Evolutionary conservation across 2,329 filamentous ascomycete species (phyloP).

Genomic region (Cordyceps tenuipes): DNA sequence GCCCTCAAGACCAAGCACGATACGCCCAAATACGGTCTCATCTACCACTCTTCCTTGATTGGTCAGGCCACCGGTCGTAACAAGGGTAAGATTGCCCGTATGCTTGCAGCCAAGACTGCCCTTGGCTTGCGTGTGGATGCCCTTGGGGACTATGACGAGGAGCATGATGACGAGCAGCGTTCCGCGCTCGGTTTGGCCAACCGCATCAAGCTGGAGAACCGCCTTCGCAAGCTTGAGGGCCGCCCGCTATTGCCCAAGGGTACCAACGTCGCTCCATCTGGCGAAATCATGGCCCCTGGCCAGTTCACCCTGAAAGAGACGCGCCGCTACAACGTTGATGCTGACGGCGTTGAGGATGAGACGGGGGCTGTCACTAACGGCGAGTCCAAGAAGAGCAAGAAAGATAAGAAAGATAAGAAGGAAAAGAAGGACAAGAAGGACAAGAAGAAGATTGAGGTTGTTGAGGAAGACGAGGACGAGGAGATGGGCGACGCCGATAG

Average conservation of each 20-base stretch:
- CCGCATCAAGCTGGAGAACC: conserved; percentile 66
- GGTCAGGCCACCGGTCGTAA: conserved; percentile 96
- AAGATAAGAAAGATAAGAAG: conserved; percentile 38
- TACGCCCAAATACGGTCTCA: conserved; percentile 95
- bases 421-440: conserved; percentile 36
- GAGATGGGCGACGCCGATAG: conserved; percentile 23
- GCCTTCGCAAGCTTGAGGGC: conserved; percentile 73
- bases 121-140: conserved; percentile 91
- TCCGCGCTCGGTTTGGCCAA: conserved; percentile 67
- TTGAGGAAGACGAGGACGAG: conserved; percentile 25
- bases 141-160: conserved; percentile 47
- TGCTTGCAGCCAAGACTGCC: conserved; percentile 87
- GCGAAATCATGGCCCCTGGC: conserved; percentile 52
- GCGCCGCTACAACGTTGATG: conserved; percentile 89
- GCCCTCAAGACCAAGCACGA: conserved; percentile 99
- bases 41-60: conserved; percentile 87
- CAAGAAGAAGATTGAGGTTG: conserved; percentile 34
- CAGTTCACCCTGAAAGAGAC: conserved; percentile 92
- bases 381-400: conserved; percentile 31
- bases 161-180: conserved; percentile 82
- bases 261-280: conserved; percentile 65
- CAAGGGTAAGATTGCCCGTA: conserved; percentile 98
- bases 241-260: conserved; percentile 77
- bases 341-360: conserved; percentile 69
- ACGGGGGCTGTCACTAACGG: conserved; percentile 35